Evolutionary conservation across 1,139 yeast species (phyloP), one percentile per base, ranked within the genome.

Genomic region (Dujonia santamariae): DNA sequence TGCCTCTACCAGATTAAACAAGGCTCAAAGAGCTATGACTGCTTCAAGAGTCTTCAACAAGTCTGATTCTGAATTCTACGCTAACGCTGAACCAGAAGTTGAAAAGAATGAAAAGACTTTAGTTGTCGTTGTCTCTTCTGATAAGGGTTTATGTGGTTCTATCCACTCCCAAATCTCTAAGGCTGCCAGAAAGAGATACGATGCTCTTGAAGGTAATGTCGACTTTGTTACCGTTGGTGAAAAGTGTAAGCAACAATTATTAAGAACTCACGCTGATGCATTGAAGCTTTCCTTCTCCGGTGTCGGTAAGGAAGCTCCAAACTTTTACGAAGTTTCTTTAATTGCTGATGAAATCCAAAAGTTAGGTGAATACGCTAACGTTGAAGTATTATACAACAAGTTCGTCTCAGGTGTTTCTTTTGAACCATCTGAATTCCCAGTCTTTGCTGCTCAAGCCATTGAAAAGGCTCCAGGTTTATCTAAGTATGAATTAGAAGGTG

Each of bases 141-240:
- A 92, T 73, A 92, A 92, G 75, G 98, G 98, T 58, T 79, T 92
- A 57, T 92, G 98, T 78, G 98, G 98, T 53, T 90, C 97, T 34
- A 87, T 92, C 58, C 98, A 92, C 72, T 78, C 98, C 35, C 96
- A 86, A 69, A 69, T 90, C 51, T 84, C 97, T 53, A 88, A 92
- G 72, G 78, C 85, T 45, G 85, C 96, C 45, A 86, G 95, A 70
- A 62, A 51, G 48, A 78, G 80, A 68, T 56, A 82, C 43, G 63
- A 49, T 14, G 78, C 64, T 49, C 75, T 79, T 55, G 57, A 67
- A 48, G 85, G 88, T 45, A 70, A 72, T 39, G 85, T 83, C 47
- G 97, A 90, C 54, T 61, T 92, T 44, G 90, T 88, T 45, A 74
- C 96, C 45, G 69, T 92, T 56, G 98, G 98, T 67, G 98, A 92